Percentiles rank a stretch among this genome's conserved stretches.
Conservation (phyloP, 225 moss, liverwort and hornwort genomes). For the Bryoerythrophyllum caledonicum region DNA sequence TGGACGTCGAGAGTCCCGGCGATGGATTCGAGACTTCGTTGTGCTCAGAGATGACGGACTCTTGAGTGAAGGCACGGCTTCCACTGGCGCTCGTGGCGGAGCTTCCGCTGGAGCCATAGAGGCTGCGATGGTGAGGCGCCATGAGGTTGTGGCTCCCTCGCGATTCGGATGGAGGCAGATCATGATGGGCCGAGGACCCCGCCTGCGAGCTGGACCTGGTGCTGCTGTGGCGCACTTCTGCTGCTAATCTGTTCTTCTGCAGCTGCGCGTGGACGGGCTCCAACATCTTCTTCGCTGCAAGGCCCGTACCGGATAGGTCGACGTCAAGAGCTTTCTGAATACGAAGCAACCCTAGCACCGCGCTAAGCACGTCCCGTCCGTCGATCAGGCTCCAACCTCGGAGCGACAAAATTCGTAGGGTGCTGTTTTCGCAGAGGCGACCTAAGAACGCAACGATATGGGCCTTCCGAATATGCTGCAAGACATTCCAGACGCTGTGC, state of each 20-base stretch:
- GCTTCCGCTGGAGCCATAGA: background rate
- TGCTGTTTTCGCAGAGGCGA: conserved; percentile 8
- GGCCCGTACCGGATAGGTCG: conserved; percentile 33
- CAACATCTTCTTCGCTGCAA: conserved; percentile 26
- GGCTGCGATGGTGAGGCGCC: background rate
- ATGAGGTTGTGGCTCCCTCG: background rate
- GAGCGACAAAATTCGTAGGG: conserved; percentile 13
- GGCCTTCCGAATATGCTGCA: conserved; percentile 14
- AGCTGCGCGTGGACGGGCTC: conserved; percentile 22
- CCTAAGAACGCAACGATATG: conserved; percentile 22
- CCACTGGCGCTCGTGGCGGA: conserved; percentile 4
- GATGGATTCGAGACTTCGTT: background rate
- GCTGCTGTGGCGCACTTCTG: conserved; percentile 3
- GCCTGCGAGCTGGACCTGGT: background rate
- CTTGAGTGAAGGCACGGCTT: conserved; percentile 17
- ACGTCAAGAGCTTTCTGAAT: conserved; percentile 19
- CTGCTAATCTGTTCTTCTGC: conserved; percentile 5
- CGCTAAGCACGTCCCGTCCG: conserved; percentile 9
- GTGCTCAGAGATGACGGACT: conserved; percentile 6
- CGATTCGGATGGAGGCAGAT: background rate
- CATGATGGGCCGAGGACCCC: background rate
- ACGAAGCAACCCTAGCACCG: conserved; percentile 1
- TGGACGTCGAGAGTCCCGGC: background rate
- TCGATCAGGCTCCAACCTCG: conserved; percentile 31
- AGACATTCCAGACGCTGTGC: conserved; percentile 24